Base-by-base conservation (phyloP, 768 basidiomycete genomes). In the Rhodotorula diobovata region DNA sequence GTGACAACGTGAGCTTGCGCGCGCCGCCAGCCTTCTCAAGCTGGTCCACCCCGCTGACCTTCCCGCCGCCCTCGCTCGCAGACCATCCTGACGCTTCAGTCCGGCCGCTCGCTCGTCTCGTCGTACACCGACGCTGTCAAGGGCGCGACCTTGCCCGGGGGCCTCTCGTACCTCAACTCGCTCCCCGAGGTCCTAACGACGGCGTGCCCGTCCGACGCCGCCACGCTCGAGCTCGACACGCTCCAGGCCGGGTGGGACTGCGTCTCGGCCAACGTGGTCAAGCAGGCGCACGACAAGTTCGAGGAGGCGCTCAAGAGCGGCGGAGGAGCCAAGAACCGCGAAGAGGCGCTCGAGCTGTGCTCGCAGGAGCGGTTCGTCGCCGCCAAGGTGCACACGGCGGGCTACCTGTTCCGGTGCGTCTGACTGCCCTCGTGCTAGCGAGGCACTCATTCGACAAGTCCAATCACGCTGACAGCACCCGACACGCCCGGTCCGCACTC, bases 361-460 rank as follows among this genome's bases (percentile, higher is more conserved):
- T 81, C 80, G 30, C 81, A 82, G 71, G 79, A 79, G 35, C 54
- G 82, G 18, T 83, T 82, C 74, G 77, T 83, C 62, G 82, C 82
- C 32, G 81, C 82, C 54, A 82, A 82, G 76, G 68, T 82, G 53
- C 82, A 83, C 73, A 78, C 80, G 8, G 73, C 76, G 6, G 80
- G 80, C 32, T 81, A 82, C 76, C 81, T 82, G 65, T 83, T 79
- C 77, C 78, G 80, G 69, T 70, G n/a, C 41, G 68, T 23, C 3
- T 25, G 37, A 11, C 30, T 18, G 3, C 30, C 41, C 41, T 43
- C 41, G 9, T 35, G 14, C 20, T 4, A 20, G 14, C 5, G 14
- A 14, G 9, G 7, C 32, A 34, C 28, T 37, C 30, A 8, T 6
- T 39, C 23, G n/a, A n/a, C n/a, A 25, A 45, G 39, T 61, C 2